These are phyloP conservation scores for Citrus sinensis DNA, from an alignment of 345 rosid species.

Conservation along the genomic window DVS_A1.0 CM039167.1:3630501-3631000, in stretches of 20 bases:
- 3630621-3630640: background rate
- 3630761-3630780: background rate
- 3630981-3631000: conserved; percentile 78
- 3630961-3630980: conserved; percentile 76
- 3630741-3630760: background rate
- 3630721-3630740: background rate
- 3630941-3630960: conserved; percentile 78
- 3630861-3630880: too few species aligned
- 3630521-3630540: too few species aligned
- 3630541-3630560: background rate
- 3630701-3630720: background rate
- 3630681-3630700: background rate
- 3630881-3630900: background rate
- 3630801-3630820: background rate
- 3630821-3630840: too few species aligned
- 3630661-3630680: background rate
- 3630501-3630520: background rate
- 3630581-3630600: background rate
- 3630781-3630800: background rate
- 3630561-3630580: background rate
- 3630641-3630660: background rate
- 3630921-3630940: conserved; percentile 7
- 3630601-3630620: background rate
- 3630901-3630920: background rate
- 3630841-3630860: too few species aligned